Evolutionary conservation across 1,139 yeast species (phyloP).

Genomic region (Diutina scorzettiae): DNA sequence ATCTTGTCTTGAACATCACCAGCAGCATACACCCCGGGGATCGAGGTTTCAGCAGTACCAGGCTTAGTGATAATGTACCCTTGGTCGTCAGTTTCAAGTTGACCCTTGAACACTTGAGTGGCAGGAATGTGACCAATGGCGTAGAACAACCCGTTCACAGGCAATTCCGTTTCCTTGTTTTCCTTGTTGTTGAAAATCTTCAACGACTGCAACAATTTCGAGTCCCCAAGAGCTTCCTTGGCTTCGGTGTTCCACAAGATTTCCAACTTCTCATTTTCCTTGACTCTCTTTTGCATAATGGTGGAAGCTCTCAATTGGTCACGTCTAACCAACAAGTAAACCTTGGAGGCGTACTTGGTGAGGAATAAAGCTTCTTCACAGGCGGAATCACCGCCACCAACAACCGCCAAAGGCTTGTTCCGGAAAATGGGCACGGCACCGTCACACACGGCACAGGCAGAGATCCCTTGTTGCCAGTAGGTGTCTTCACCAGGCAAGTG

Average conservation of each 20-base stretch:
- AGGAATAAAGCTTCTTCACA: constrained; percentile 96
- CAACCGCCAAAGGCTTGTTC: constrained; percentile 91
- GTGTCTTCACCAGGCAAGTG: constrained; percentile 90
- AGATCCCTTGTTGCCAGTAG: constrained; percentile 98
- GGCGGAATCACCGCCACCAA: constrained; percentile 99
- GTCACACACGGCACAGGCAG: constrained; percentile 99
- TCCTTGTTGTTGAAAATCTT: constrained; percentile 61
- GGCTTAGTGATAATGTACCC: constrained; percentile 72
- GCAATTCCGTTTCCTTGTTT: constrained; percentile 53
- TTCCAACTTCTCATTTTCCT: constrained; percentile 77
- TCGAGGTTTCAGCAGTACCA: constrained; percentile 84
- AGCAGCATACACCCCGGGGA: constrained; percentile 92
- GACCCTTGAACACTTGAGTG: constrained; percentile 64
- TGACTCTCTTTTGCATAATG: constrained; percentile 91
- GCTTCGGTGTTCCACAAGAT: constrained; percentile 81
- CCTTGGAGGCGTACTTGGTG: constrained; percentile 96
- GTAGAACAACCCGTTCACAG: constrained; percentile 87
- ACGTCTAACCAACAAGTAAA: constrained; percentile 83
- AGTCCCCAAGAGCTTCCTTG: constrained; percentile 85
- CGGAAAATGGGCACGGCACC: constrained; percentile 99
- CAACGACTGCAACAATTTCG: constrained; percentile 54
- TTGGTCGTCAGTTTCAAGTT: constrained; percentile 71
- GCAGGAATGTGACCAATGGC: constrained; percentile 99
- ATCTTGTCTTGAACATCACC: constrained; percentile 97
- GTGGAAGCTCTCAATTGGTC: constrained; percentile 89